Evolutionary conservation across 805 yeast genomes (phyloP), one percentile per base, ranked within the genome.

Genomic region (Myxozyma neglecta): DNA sequence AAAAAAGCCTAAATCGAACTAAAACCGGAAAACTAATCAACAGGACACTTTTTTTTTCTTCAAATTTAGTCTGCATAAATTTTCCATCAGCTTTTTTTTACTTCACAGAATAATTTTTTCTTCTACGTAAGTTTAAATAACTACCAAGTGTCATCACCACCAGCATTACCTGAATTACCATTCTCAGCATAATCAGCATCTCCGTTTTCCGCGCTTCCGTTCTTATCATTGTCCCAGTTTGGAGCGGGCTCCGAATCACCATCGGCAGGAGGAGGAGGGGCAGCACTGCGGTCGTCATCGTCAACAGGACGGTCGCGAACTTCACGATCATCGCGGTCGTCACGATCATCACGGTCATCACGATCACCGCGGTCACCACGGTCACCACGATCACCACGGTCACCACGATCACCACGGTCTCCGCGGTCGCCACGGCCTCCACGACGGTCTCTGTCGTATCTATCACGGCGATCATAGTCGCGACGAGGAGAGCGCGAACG

Each of bases 401-500:
- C 71, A 44, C 60, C 47, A 10, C 64, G 59, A 40, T 63, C 56
- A 47, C 68, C 62, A 56, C 57, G 56, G 13, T 62, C 63, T 32
- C 61, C 54, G 16, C 58, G 58, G 40, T 60, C 53, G 14, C 54
- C 49, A 47, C 58, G 66, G 51, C 45, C 65, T 56, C 50, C 57
- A 40, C 55, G 55, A n/a, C 60, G 62, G 29, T 60, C 56, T 32
- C 60, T 56, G 36, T 64, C 58, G 40, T 49, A 42, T 36, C 63
- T 61, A 50, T 57, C 65, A 53, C 69, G 70, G 46, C 66, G 56
- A 52, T 68, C 66, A 57, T 53, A 56, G 39, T 60, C 63, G 36
- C 59, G 63, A 47, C 64, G 57, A 35, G 64, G 67, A 44, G 61
- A 54, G 16, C 63, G 59, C 13, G 67, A 65, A 16, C 67, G 57